Conservation (phyloP, 78 protist species). For the Dictyostelium citrinum region DNA sequence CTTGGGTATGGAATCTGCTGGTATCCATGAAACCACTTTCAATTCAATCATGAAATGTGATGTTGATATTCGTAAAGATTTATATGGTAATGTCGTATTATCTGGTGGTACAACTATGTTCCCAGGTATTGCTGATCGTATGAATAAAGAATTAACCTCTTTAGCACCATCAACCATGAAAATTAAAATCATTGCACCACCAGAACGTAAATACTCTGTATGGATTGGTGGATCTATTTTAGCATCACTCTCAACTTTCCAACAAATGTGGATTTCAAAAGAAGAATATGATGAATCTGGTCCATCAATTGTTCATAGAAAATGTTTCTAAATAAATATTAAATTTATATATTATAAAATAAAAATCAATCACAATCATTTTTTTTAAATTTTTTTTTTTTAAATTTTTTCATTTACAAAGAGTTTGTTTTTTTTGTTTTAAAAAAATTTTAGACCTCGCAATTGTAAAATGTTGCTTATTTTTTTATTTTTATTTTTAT, state of each 20-base stretch:
- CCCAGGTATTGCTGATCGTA: constrained; percentile 53
- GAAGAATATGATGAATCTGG: constrained; percentile 85
- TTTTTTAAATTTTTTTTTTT: too few species aligned
- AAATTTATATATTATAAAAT: too few species aligned
- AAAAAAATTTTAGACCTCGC: too few species aligned
- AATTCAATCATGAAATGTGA: constrained; percentile 80
- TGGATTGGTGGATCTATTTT: constrained; percentile 94
- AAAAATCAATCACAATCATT: too few species aligned
- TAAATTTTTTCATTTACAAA: too few species aligned
- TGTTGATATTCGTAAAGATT: constrained; percentile 55
- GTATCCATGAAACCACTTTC: constrained; percentile 31
- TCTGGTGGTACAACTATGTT: constrained; percentile 76
- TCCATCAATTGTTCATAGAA: background rate
- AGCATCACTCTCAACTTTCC: constrained; percentile 75
- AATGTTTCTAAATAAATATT: background rate
- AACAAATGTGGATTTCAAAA: constrained; percentile 78
- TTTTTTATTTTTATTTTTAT: too few species aligned
- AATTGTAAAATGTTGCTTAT: too few species aligned
- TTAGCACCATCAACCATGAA: constrained; percentile 62
- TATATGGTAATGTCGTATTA: constrained; percentile 83
- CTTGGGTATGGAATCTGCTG: constrained; percentile 88
- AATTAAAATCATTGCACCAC: constrained; percentile 78
- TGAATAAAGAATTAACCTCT: constrained; percentile 36
- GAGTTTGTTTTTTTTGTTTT: too few species aligned
- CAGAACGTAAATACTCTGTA: constrained; percentile 71